Evolutionary conservation across 2,329 filamentous ascomycete species (phyloP).

Genomic region (Didymella sp.): DNA sequence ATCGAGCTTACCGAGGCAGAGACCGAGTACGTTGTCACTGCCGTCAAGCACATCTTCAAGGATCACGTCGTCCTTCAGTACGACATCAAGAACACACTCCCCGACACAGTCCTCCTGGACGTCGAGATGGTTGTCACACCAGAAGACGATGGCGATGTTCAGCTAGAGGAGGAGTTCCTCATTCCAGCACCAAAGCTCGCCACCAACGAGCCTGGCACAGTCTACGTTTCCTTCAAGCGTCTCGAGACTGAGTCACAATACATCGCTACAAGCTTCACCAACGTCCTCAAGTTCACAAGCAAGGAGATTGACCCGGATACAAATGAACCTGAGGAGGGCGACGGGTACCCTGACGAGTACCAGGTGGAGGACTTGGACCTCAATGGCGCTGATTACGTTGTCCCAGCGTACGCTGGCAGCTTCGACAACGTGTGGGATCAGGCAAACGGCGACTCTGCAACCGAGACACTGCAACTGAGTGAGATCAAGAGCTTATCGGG

Average conservation of each 20-base stretch:
- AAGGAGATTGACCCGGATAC: slow-evolving; percentile 97
- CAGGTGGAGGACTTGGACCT: slow-evolving; percentile 94
- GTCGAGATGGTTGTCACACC: slow-evolving; percentile 77
- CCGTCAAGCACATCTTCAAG: slow-evolving; percentile 98
- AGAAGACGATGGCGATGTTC: slow-evolving; percentile 78
- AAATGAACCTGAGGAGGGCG: slow-evolving; percentile 83
- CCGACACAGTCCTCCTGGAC: slow-evolving; percentile 67
- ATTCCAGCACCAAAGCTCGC: slow-evolving; percentile 83
- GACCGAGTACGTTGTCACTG: slow-evolving; percentile 93
- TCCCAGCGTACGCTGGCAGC: slow-evolving; percentile 91
- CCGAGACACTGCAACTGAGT: slow-evolving; percentile 87
- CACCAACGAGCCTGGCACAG: slow-evolving; percentile 86
- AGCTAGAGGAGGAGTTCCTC: slow-evolving; percentile 84
- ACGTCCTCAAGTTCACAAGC: slow-evolving; percentile 93
- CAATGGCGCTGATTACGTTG: slow-evolving; percentile 88
- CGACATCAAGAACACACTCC: slow-evolving; percentile 96
- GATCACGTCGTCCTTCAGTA: slow-evolving; percentile 96
- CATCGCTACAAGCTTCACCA: slow-evolving; percentile 82
- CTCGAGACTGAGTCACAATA: slow-evolving; percentile 76
- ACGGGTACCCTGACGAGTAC: slow-evolving; percentile 96
- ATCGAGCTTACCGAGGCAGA: slow-evolving; percentile 95
- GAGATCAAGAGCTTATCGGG: slow-evolving; percentile 91
- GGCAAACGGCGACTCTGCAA: slow-evolving; percentile 85
- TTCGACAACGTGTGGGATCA: slow-evolving; percentile 97
- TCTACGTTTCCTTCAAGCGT: slow-evolving; percentile 95